Conservation (phyloP, 2,329 filamentous ascomycete genomes). For the Exophiala lecanii-corni region DNA sequence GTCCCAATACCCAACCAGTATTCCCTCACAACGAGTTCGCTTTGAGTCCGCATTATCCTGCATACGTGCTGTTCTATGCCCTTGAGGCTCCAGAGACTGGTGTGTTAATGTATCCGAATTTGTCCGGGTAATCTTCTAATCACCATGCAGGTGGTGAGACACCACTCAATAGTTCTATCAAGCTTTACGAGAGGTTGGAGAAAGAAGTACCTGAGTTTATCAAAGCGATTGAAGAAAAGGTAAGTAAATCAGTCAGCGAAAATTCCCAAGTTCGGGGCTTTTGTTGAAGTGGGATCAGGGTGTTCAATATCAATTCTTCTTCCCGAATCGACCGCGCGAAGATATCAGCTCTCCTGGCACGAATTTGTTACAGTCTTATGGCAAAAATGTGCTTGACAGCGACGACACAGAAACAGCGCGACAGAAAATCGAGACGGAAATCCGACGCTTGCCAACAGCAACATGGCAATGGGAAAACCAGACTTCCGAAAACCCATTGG, state of each 20-base stretch:
- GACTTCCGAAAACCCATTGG: background rate
- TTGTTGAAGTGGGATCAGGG: no score
- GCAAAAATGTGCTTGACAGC: background rate
- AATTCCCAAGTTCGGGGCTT: background rate
- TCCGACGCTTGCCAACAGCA: background rate
- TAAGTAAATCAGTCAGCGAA: background rate
- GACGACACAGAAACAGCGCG: slow-evolving; percentile 2
- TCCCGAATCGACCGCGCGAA: background rate
- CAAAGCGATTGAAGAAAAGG: slow-evolving; percentile 1
- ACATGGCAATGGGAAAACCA: slow-evolving; percentile 3
- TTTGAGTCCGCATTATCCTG: slow-evolving; percentile 2
- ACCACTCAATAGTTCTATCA: slow-evolving; percentile 1
- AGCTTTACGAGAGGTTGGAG: background rate
- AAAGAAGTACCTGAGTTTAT: slow-evolving; percentile 3
- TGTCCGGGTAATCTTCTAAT: background rate
- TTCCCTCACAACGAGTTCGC: slow-evolving; percentile 6
- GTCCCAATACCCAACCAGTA: slow-evolving; percentile 1
- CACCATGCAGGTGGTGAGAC: slow-evolving; percentile 1
- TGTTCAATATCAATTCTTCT: slow-evolving; percentile 1
- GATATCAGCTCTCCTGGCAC: background rate
- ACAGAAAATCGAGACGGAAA: background rate
- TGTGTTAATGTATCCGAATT: background rate
- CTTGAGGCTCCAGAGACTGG: slow-evolving; percentile 1
- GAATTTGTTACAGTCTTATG: background rate
- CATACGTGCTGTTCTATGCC: slow-evolving; percentile 1